Conservation (phyloP, 176 grass and related monocot genomes). For the Poa pratensis region DNA sequence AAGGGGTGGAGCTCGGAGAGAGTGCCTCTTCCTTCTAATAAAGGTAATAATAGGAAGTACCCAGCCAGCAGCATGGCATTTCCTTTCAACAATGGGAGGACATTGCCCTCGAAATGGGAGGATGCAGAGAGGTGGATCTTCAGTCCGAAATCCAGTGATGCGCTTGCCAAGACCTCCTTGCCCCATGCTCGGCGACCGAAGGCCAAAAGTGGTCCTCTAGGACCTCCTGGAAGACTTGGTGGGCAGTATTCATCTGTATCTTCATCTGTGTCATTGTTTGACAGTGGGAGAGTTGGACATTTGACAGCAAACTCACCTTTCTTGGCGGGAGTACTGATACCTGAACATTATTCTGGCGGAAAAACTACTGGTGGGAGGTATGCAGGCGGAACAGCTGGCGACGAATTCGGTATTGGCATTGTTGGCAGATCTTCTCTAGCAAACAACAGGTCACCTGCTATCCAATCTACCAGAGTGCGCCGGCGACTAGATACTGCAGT, state of each 20-base stretch:
- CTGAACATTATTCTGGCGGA: conserved; percentile 49
- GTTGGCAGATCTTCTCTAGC: conserved; percentile 36
- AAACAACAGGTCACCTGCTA: conserved; percentile 42
- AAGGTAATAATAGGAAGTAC: conserved; percentile 54
- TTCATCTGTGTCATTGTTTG: conserved; percentile 58
- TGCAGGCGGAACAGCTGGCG: conserved; percentile 6
- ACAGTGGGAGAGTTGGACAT: conserved; percentile 55
- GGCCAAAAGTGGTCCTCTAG: conserved; percentile 93
- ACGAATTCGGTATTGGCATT: background rate
- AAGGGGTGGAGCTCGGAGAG: conserved; percentile 97
- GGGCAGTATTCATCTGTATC: conserved; percentile 61
- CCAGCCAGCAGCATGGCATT: conserved; percentile 57
- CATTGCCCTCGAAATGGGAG: conserved; percentile 97
- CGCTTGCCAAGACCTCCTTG: conserved; percentile 42
- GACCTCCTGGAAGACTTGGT: conserved; percentile 55
- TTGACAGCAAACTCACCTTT: conserved; percentile 72
- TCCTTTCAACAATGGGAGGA: conserved; percentile 76
- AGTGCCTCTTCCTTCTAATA: conserved; percentile 62
- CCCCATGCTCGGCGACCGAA: conserved; percentile 60
- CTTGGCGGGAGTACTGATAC: conserved; percentile 73
- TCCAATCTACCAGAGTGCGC: conserved; percentile 44
- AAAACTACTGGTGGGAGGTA: conserved; percentile 36
- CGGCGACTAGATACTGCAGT: conserved; percentile 55
- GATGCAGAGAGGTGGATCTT: conserved; percentile 98
- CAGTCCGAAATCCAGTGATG: conserved; percentile 74